Evolutionary conservation across 1,284 basidiomycete species (phyloP).

Genomic region (Marasmius fiardii): DNA sequence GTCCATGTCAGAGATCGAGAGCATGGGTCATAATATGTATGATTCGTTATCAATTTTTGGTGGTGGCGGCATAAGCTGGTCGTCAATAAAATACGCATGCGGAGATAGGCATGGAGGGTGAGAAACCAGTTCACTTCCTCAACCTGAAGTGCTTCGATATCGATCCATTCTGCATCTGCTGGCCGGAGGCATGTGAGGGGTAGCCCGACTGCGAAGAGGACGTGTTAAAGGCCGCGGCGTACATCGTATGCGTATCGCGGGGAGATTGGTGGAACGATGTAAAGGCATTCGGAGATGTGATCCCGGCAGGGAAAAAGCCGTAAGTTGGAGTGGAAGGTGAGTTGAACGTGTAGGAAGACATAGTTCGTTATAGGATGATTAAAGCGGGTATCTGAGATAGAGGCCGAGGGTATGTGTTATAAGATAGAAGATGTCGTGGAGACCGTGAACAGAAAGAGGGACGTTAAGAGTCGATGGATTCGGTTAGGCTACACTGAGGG

Average conservation of each 20-base stretch:
- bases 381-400: conserved; percentile 4
- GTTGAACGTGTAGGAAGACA: conserved; percentile 44
- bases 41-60: not conserved
- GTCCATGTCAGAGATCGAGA: too few species aligned
- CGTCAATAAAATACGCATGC: not conserved
- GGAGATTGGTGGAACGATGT: conserved; percentile 61
- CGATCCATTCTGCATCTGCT: conserved; percentile 9
- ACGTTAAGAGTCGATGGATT: not conserved
- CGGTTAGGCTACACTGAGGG: not conserved
- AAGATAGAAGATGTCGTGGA: conserved; percentile 4
- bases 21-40: too few species aligned
- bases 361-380: conserved; percentile 23
- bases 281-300: conserved; percentile 62
- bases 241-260: conserved; percentile 63
- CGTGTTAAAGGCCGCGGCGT: conserved; percentile 46
- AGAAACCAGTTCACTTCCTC: not conserved
- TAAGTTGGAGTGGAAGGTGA: conserved; percentile 49
- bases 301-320: conserved; percentile 60
- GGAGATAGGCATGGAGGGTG: not conserved
- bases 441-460: not conserved
- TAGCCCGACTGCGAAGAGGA: conserved; percentile 16
- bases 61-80: not conserved
- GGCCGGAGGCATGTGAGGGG: conserved; percentile 16
- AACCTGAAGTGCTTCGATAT: conserved; percentile 1
- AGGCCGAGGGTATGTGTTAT: conserved; percentile 6